Base-by-base conservation (phyloP, 1,284 basidiomycete species). In the Ganoderma sinense region DNA sequence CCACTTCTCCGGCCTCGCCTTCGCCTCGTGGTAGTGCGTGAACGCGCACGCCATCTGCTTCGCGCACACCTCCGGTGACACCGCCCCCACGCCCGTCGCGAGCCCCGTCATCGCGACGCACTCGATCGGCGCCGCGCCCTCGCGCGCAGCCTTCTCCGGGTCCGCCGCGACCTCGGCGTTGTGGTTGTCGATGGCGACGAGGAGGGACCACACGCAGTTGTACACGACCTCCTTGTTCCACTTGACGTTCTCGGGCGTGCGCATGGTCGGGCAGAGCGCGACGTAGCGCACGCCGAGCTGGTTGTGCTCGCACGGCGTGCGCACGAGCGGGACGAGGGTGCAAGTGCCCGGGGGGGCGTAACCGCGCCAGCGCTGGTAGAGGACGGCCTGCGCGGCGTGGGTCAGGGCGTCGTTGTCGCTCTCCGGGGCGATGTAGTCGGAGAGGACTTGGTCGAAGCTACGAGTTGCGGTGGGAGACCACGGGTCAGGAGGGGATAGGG, bases 151-250 rank as follows among this genome's bases (percentile, higher is more conserved):
- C 36, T 26, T 40, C 23, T 61, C 59, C 11, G 62, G 40, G 40
- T 58, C 62, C 23, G 36, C 33, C 26, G 48, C 59, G 36, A 61
- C 63, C 8, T 58, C 63, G 23, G 63, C 61, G 59, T 75, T 74
- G 69, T 75, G 73, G n/a, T 51, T 64, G 62, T 73, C 73, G 29
- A 79, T 62, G 55, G 71, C 71, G 40, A 68, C 74, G 13, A 78
- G 74, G 31, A 79, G 69, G 23, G 75, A 69, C 78, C 78, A 79
- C 70, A 76, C 75, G 69, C 75, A 75, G 66, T 78, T 78, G 75
- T 79, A 79, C 33, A 77, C 77, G 65, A 79, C 70, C 67, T 79
- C 76, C 62, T 71, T 68, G 70, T 79, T 64, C 78, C 78, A 79
- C 10, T 33, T 20, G 14, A 78, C 71, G n/a, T 62, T 58, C 45